Evolutionary conservation across 2,329 filamentous ascomycete species (phyloP).

Genomic region (Aspergillus novofumigatus): DNA sequence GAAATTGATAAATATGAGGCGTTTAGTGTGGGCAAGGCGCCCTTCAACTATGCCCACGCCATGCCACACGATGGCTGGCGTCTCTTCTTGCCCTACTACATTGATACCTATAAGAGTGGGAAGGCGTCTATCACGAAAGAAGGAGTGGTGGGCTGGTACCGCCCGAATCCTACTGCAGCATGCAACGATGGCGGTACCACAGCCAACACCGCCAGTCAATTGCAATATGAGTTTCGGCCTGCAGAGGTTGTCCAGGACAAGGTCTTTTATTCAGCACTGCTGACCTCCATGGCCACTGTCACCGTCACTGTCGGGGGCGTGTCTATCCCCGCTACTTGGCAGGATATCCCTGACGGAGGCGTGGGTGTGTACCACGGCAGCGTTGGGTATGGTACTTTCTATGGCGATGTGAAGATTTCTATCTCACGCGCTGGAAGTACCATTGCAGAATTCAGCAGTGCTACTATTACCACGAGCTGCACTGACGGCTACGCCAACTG

Average conservation of each 20-base stretch:
- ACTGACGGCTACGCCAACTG: slow-evolving; percentile 24
- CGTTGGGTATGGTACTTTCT: no score
- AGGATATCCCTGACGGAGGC: slow-evolving; percentile 20
- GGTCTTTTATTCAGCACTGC: slow-evolving; percentile 27
- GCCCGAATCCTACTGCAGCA: slow-evolving; percentile 5
- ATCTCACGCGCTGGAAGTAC: background rate
- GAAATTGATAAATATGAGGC: slow-evolving; percentile 21
- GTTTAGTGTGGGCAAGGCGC: slow-evolving; percentile 28
- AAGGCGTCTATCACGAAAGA: slow-evolving; percentile 19
- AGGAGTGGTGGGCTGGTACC: slow-evolving; percentile 20
- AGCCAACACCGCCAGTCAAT: slow-evolving; percentile 13
- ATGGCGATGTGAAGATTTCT: no score
- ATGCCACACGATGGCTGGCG: slow-evolving; percentile 26
- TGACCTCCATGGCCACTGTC: slow-evolving; percentile 25
- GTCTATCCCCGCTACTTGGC: slow-evolving; percentile 15
- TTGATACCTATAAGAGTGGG: slow-evolving; percentile 31
- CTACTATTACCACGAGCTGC: slow-evolving; percentile 9
- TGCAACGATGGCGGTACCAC: slow-evolving; percentile 13
- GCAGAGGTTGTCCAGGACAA: slow-evolving; percentile 6
- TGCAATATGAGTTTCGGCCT: slow-evolving; percentile 21
- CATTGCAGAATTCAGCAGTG: no score
- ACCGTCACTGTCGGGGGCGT: slow-evolving; percentile 27
- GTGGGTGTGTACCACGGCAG: slow-evolving; percentile 28
- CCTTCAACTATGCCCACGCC: slow-evolving; percentile 25
- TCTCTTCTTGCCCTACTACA: slow-evolving; percentile 27